A percentile compares a stretch with the other conserved stretches of the same genome.
phyloP scores from a whole-genome alignment of 179 eudicot genomes.

The Pouteria campechiana region DNA sequence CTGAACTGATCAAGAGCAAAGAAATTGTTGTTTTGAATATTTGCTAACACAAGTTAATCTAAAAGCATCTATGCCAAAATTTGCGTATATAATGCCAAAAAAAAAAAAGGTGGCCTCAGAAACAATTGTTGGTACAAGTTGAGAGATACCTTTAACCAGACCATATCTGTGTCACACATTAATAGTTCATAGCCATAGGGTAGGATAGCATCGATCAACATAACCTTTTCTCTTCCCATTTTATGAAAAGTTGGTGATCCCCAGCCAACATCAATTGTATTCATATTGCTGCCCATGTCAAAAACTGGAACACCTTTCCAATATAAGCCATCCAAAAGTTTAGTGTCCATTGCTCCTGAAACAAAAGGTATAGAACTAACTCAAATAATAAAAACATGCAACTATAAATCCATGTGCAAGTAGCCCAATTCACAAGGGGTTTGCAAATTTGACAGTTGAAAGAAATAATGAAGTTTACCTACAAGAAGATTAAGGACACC shows the following conservation, averaged over 20 bases:
- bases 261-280: constrained; percentile 96
- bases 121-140: background rate
- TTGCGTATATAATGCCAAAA: too few species aligned
- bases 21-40: too few species aligned
- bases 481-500: constrained; percentile 75
- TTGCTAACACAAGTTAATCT: too few species aligned
- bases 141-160: constrained; percentile 82
- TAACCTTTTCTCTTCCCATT: constrained; percentile 97
- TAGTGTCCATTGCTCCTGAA: constrained; percentile 98
- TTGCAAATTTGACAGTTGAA: too few species aligned
- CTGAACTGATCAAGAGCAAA: too few species aligned
- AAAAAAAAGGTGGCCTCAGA: background rate
- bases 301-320: constrained; percentile 95
- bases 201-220: constrained; percentile 73
- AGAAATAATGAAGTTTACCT: constrained; percentile 35
- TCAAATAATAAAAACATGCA: too few species aligned
- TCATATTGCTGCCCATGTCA: constrained; percentile 99
- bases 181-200: constrained; percentile 84
- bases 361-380: too few species aligned
- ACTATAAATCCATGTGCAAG: too few species aligned
- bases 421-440: too few species aligned
- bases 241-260: constrained; percentile 94
- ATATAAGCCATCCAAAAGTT: constrained; percentile 78
- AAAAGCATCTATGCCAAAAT: background rate
- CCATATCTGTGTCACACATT: constrained; percentile 99